phyloP scores from a whole-genome alignment of 768 basidiomycete genomes.

The Collybiopsis confluens region DNA sequence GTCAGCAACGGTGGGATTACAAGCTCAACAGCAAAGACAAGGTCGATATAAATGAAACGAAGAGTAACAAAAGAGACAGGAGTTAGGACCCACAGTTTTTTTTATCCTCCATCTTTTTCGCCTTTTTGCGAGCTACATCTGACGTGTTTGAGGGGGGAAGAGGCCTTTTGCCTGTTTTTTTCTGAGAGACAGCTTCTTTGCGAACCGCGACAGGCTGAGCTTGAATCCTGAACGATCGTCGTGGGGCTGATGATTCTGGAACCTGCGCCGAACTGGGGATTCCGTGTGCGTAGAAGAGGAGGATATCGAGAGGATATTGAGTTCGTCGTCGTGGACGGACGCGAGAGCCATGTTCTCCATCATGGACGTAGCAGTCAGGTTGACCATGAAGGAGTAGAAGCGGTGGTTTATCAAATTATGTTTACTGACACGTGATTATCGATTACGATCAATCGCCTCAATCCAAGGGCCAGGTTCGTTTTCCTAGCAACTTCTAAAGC shows the following conservation, averaged over 20 bases:
- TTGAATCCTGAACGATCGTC: slow-evolving; percentile 3
- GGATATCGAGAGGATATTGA: slow-evolving; percentile 5
- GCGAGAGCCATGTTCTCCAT: background rate
- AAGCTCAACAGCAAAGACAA: too few relatives aligned
- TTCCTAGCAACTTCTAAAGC: too few relatives aligned
- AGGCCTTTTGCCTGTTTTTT: slow-evolving; percentile 14
- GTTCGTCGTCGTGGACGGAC: slow-evolving; percentile 9
- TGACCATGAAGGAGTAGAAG: too few relatives aligned
- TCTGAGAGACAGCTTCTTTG: background rate
- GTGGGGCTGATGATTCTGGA: background rate
- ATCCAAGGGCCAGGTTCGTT: too few relatives aligned
- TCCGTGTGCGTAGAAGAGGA: background rate
- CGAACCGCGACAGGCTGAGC: background rate
- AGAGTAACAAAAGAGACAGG: background rate
- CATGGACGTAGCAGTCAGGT: background rate
- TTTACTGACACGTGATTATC: too few relatives aligned
- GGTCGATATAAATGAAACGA: too few relatives aligned
- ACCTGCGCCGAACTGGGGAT: background rate
- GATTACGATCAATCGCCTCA: too few relatives aligned
- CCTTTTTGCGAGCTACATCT: slow-evolving; percentile 20
- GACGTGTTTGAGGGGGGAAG: slow-evolving; percentile 11
- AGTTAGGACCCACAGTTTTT: slow-evolving; percentile 32
- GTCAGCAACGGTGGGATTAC: too few relatives aligned
- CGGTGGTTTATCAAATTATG: too few relatives aligned
- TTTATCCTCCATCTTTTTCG: slow-evolving; percentile 27